Percentiles rank a stretch among this genome's conserved stretches.
Conservation (phyloP, 257 asterid genomes). For the Rubia yunnanensis region DNA sequence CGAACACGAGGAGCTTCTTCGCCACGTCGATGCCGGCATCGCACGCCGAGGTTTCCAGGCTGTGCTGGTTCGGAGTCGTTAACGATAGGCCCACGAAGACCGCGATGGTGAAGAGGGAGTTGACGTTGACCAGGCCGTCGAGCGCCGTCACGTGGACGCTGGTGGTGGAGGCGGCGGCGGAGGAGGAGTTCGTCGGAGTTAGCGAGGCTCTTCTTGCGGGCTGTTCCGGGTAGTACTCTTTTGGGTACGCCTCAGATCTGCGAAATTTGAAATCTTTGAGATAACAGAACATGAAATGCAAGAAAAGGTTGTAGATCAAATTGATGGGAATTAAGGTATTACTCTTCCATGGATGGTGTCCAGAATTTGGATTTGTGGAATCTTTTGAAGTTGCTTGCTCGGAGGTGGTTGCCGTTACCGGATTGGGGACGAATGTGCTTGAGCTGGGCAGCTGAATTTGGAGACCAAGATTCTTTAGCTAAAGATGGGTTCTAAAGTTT, state of each 20-base stretch:
- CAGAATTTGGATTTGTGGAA: neutral
- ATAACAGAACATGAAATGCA: neutral
- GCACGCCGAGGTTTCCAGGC: conserved; percentile 65
- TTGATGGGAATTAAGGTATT: conserved; percentile 4
- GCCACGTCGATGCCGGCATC: conserved; percentile 72
- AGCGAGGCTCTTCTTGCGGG: conserved; percentile 22
- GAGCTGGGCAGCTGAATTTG: neutral
- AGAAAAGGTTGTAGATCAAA: neutral
- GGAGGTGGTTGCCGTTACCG: neutral
- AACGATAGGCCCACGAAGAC: conserved; percentile 75
- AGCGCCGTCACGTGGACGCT: conserved; percentile 86
- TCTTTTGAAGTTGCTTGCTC: conserved; percentile 10
- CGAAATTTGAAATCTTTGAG: neutral
- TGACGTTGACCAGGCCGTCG: conserved; percentile 79
- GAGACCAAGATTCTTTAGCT: conserved; percentile 5
- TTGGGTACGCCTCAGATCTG: conserved; percentile 31
- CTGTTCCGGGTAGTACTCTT: conserved; percentile 15
- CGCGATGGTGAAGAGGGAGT: conserved; percentile 84
- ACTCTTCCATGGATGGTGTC: conserved; percentile 19
- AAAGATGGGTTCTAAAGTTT: too few species aligned
- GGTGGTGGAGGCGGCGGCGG: conserved; percentile 36
- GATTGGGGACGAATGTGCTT: conserved; percentile 6
- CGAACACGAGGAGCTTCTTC: conserved; percentile 59
- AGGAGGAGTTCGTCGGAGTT: conserved; percentile 6
- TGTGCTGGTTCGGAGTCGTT: conserved; percentile 66